Conservation (phyloP, 2,329 filamentous ascomycete genomes). For the Botrytis medusae region DNA sequence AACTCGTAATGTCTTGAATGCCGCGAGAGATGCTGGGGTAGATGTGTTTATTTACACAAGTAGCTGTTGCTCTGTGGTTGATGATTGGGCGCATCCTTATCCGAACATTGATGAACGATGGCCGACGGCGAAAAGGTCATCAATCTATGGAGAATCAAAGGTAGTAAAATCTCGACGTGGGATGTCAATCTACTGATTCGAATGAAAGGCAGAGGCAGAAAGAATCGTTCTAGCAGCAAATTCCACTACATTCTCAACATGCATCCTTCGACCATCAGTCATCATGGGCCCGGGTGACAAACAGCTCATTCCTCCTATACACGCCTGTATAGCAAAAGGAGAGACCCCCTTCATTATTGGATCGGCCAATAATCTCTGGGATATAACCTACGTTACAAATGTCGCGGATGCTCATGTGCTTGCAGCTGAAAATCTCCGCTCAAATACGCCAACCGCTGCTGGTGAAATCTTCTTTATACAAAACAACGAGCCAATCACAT, state of each 20-base stretch:
- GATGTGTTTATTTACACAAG: slow-evolving; percentile 10
- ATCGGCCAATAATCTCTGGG: slow-evolving; percentile 10
- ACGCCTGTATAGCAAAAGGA: slow-evolving; percentile 15
- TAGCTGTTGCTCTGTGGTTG: slow-evolving; percentile 18
- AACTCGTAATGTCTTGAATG: slow-evolving; percentile 7
- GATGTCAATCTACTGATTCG: not conserved
- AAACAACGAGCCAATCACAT: slow-evolving; percentile 15
- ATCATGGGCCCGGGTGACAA: slow-evolving; percentile 17
- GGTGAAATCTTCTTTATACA: slow-evolving; percentile 13
- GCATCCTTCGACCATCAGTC: slow-evolving; percentile 18
- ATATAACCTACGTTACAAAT: slow-evolving; percentile 16
- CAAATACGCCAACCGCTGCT: not conserved
- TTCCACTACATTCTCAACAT: slow-evolving; percentile 2
- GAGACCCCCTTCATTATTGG: slow-evolving; percentile 9
- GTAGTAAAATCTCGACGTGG: not conserved
- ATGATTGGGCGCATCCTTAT: slow-evolving; percentile 12
- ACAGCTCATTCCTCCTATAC: slow-evolving; percentile 8
- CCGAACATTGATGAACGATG: slow-evolving; percentile 16
- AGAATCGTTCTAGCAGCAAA: not conserved
- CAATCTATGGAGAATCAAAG: slow-evolving; percentile 16
- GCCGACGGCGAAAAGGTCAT: not conserved
- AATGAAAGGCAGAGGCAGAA: slow-evolving; percentile 8
- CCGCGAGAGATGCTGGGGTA: not conserved
- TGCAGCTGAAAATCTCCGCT: slow-evolving; percentile 11
- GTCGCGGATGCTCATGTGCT: slow-evolving; percentile 19